Percentiles rank a stretch among this genome's conserved stretches.
Conservation (phyloP, 352 stramenopile genomes). For the Phytopythium vexans region DNA sequence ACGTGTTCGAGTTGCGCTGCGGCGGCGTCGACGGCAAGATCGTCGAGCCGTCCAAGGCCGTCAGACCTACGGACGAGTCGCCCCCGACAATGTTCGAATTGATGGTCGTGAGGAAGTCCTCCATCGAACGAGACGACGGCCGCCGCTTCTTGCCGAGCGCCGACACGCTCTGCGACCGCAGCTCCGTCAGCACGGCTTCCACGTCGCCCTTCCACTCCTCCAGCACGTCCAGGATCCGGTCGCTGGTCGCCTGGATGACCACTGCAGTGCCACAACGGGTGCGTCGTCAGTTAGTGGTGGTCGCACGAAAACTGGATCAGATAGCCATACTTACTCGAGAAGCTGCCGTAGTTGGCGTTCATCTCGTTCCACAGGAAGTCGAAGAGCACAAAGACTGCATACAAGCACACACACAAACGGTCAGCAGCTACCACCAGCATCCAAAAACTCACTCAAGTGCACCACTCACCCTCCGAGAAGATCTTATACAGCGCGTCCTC, state of each 20-base stretch:
- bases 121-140: slow-evolving; percentile 58
- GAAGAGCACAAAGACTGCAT: slow-evolving; percentile 75
- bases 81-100: slow-evolving; percentile 41
- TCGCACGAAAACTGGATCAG: not conserved
- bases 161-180: slow-evolving; percentile 55
- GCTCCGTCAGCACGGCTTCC: slow-evolving; percentile 47
- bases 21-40: slow-evolving; percentile 34
- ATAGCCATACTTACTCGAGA: slow-evolving; percentile 42
- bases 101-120: slow-evolving; percentile 62
- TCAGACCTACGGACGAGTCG: slow-evolving; percentile 22
- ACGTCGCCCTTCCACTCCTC: slow-evolving; percentile 75
- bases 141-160: slow-evolving; percentile 34
- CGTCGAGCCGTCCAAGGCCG: slow-evolving; percentile 20
- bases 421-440: slow-evolving; percentile 1
- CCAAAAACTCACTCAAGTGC: not conserved
- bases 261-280: slow-evolving; percentile 26
- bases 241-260: slow-evolving; percentile 73
- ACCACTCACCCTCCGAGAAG: slow-evolving; percentile 55
- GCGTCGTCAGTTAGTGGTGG: not conserved
- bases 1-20: slow-evolving; percentile 8
- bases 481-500: slow-evolving; percentile 69
- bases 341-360: slow-evolving; percentile 85
- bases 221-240: slow-evolving; percentile 61
- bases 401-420: slow-evolving; percentile 3
- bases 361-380: slow-evolving; percentile 83